Percentiles rank a stretch among this genome's conserved stretches.
These are phyloP conservation scores for Biscogniauxia sp. DNA, from an alignment of 2,329 filamentous ascomycete species.

Conservation along the genomic window DNA sequence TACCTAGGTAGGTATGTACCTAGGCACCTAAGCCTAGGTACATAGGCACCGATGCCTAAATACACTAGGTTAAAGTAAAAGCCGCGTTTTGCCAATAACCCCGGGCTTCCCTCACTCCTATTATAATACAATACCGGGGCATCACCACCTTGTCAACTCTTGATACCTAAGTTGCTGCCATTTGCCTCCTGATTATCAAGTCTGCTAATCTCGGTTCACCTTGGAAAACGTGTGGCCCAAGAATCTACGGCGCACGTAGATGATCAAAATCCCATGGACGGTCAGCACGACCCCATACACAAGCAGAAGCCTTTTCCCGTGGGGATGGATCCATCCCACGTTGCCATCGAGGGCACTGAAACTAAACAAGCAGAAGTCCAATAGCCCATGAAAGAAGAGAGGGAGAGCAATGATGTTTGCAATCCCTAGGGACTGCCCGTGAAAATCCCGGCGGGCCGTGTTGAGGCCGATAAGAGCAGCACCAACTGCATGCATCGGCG, in stretches of 20 bases:
- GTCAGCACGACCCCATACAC: neutral
- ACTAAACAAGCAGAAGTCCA: constrained; percentile 16
- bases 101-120: too few species aligned
- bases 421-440: constrained; percentile 5
- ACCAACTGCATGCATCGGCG: constrained; percentile 13
- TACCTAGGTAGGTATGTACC: too few species aligned
- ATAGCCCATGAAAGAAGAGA: constrained; percentile 18
- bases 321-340: constrained; percentile 22
- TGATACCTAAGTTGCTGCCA: too few species aligned
- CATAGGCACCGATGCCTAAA: too few species aligned
- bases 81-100: too few species aligned
- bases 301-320: constrained; percentile 5
- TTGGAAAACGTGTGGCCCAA: neutral
- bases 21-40: too few species aligned
- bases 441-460: constrained; percentile 11
- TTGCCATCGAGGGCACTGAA: constrained; percentile 21
- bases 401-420: constrained; percentile 11
- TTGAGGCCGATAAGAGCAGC: constrained; percentile 16
- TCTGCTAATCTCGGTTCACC: neutral
- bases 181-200: too few species aligned
- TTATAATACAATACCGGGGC: too few species aligned
- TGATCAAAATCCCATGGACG: neutral
- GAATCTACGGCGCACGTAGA: neutral
- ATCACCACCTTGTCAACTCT: too few species aligned
- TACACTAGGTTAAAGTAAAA: too few species aligned